Base-by-base conservation (phyloP, 306 rosid genomes). In the Mimosa bimucronata region DNA sequence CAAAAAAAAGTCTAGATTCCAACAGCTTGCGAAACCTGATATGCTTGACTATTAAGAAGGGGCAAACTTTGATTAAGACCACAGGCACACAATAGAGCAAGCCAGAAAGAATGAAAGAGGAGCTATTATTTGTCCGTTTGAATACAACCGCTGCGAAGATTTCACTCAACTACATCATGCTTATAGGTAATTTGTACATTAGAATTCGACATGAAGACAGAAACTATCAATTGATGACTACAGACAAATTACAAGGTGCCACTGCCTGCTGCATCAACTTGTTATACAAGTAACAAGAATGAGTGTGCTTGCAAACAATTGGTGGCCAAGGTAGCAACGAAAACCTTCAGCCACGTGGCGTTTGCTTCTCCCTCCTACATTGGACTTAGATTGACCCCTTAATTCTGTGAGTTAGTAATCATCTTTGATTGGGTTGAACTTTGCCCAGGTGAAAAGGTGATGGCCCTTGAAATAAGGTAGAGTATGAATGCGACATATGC, bases 401-500 rank as follows among this genome's bases (percentile, higher is more conserved):
- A 93, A 84, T 71, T 88, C 66, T 61, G 82, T 2, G 87, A 21
- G 61, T 28, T 81, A 23, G 83, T 46, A 50, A n/a, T 71, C 28
- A 73, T 80, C 91, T 88, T 89, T 31, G 88, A 25, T 75, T 60
- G 82, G 5, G 75, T 58, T 64, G 83, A 77, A 69, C 71, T 67
- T 72, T 21, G 69, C 93, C 89, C 88, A 25, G 92, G 75, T 41
- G 89, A 78, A 66, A 80, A 77, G 44, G 90, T 42, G 41, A 91
- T 30, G 71, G 86, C 86, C 31, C 75, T 73, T 71, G 80, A 67
- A 78, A 93, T 77, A 78, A 96, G 98, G 91, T 96, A 96, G 62
- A 87, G 42, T 65, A 96, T 83, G 77, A 96, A 96, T 26, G 88
- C 90, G 41, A 88, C 79, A 81, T 93, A 93, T 0, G 91, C 97